Percentiles rank a stretch among this genome's conserved stretches.
phyloP scores from a whole-genome alignment of 2,329 filamentous ascomycete species.

The Bipolaris sorokiniana region DNA sequence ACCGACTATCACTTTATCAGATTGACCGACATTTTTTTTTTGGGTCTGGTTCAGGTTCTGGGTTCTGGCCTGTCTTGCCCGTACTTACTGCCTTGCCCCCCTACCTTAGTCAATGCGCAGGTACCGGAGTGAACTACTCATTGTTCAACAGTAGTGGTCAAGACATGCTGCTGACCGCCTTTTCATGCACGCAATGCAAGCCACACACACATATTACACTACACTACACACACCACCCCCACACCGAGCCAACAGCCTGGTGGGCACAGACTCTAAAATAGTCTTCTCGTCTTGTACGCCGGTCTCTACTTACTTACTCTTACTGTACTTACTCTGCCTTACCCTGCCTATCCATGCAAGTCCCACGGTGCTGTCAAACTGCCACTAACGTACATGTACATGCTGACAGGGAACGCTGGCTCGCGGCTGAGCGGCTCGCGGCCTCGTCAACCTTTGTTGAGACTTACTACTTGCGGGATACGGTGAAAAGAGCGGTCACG shows the following conservation, averaged over 20 bases:
- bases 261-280: neutral
- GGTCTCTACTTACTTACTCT: neutral
- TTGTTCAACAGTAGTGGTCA: neutral
- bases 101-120: neutral
- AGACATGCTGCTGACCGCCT: slow-evolving; percentile 19
- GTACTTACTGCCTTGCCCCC: no score
- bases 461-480: neutral
- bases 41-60: neutral
- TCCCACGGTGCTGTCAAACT: slow-evolving; percentile 9
- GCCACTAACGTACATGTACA: neutral
- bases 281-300: neutral
- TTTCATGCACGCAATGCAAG: slow-evolving; percentile 24
- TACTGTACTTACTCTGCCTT: no score
- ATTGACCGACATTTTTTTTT: no score
- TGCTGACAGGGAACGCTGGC: slow-evolving; percentile 10
- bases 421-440: slow-evolving; percentile 3
- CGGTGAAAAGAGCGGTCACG: slow-evolving; percentile 26
- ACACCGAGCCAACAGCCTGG: neutral
- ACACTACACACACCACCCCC: neutral
- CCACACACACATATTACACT: neutral
- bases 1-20: no score
- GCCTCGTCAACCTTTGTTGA: slow-evolving; percentile 8
- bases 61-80: neutral
- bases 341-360: slow-evolving; percentile 4
- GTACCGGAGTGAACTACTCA: slow-evolving; percentile 1